Conservation (phyloP, 225 moss, liverwort and hornwort genomes). For the Marchantia paleacea region DNA sequence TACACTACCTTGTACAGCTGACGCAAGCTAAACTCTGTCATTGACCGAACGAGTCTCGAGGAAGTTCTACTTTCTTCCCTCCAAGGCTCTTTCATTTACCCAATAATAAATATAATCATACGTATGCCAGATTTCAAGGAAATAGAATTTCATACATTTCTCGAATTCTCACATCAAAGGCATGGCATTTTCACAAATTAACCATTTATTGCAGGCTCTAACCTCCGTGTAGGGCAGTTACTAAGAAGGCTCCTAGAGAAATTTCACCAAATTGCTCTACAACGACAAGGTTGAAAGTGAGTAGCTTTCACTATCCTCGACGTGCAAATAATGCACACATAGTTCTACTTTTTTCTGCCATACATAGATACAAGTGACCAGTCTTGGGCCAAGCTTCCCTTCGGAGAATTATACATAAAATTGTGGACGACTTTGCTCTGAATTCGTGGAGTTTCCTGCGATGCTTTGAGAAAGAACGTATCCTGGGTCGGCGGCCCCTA, state of each 20-base stretch:
- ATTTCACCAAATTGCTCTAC: constrained; percentile 16
- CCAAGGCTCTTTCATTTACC: too few relatives aligned
- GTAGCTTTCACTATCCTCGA: constrained; percentile 1
- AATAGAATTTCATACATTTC: too few relatives aligned
- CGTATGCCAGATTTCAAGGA: too few relatives aligned
- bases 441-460: neutral
- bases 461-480: neutral
- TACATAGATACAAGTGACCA: neutral
- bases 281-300: constrained; percentile 1
- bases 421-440: constrained; percentile 10
- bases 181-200: neutral
- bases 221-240: neutral
- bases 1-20: too few relatives aligned
- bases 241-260: neutral
- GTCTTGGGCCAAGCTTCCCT: neutral
- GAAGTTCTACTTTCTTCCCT: too few relatives aligned
- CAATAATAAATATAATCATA: too few relatives aligned
- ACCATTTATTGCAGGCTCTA: constrained; percentile 16
- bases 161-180: too few relatives aligned
- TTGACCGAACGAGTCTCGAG: too few relatives aligned
- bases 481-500: neutral
- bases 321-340: constrained; percentile 1
- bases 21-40: too few relatives aligned
- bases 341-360: neutral
- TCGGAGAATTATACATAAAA: neutral